Evolutionary conservation across 768 basidiomycete genomes (phyloP).

Genomic region (Mycena galopus): DNA sequence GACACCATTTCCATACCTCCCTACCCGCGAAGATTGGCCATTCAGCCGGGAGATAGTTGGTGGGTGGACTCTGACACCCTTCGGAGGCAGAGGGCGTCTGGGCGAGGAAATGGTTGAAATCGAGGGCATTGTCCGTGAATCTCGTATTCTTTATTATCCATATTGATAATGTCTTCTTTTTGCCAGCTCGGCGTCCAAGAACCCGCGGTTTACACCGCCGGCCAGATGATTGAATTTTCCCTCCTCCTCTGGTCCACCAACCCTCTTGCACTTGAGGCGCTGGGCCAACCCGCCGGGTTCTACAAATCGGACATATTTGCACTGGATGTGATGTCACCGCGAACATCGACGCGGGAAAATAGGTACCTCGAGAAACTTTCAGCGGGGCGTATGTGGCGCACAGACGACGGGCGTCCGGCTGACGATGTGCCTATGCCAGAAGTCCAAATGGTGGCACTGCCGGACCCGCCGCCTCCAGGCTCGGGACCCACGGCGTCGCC

Average conservation of each 20-base stretch:
- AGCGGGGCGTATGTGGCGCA: constrained; percentile 21
- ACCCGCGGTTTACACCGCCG: constrained; percentile 23
- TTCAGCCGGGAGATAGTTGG: constrained; percentile 25
- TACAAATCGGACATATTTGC: constrained; percentile 27
- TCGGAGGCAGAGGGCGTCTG: constrained; percentile 24
- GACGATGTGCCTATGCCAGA: constrained; percentile 11
- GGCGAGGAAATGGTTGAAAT: constrained; percentile 25
- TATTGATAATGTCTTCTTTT: background rate
- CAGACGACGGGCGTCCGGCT: constrained; percentile 24
- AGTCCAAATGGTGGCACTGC: constrained; percentile 4
- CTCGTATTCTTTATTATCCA: background rate
- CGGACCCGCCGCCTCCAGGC: constrained; percentile 6
- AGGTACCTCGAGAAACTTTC: constrained; percentile 14
- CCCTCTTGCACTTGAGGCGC: constrained; percentile 15
- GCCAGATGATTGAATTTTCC: constrained; percentile 13
- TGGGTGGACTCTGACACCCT: constrained; percentile 31
- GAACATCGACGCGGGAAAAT: constrained; percentile 19
- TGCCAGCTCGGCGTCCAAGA: constrained; percentile 10
- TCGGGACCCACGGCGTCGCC: background rate
- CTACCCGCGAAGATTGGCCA: constrained; percentile 31
- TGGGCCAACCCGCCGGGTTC: constrained; percentile 18
- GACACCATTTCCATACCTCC: constrained; percentile 29
- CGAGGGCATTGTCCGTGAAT: constrained; percentile 20
- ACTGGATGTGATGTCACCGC: constrained; percentile 19
- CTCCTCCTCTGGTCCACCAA: constrained; percentile 20